A percentile compares a stretch with the other conserved stretches of the same genome.
phyloP scores from a whole-genome alignment of 306 rosid genomes.

The Cicer chorassanicum region DNA sequence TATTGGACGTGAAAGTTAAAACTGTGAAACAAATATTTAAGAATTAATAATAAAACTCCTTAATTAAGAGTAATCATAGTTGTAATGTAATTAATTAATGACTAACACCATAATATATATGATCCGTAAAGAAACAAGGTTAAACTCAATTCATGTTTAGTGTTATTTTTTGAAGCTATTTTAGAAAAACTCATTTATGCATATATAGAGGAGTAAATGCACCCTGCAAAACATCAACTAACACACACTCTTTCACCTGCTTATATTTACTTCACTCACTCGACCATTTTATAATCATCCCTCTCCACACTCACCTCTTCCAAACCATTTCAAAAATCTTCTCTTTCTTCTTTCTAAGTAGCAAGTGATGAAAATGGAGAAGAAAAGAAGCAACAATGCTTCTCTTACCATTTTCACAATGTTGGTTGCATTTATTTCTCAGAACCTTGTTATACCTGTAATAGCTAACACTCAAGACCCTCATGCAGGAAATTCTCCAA shows the following conservation, averaged over 20 bases:
- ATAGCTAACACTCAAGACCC: constrained; percentile 55
- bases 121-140: constrained; percentile 34
- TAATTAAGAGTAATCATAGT: neutral
- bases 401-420: constrained; percentile 57
- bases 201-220: constrained; percentile 64
- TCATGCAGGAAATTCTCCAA: constrained; percentile 56
- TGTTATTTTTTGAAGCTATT: constrained; percentile 32
- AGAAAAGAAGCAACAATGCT: constrained; percentile 51
- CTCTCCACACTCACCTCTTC: constrained; percentile 42
- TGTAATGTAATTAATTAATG: neutral
- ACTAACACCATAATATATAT: neutral
- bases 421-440: constrained; percentile 68
- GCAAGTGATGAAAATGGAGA: constrained; percentile 52
- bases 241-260: constrained; percentile 79
- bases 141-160: constrained; percentile 5
- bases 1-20: constrained; percentile 32
- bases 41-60: neutral
- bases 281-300: constrained; percentile 60
- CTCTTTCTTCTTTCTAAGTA: constrained; percentile 38
- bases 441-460: constrained; percentile 61
- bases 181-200: constrained; percentile 39
- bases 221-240: constrained; percentile 76
- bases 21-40: neutral
- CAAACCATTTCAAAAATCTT: constrained; percentile 42
- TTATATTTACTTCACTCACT: constrained; percentile 66